Evolutionary conservation across 2,329 filamentous ascomycete genomes (phyloP), one percentile per base, ranked within the genome.

Genomic region (Fusarium sp.): DNA sequence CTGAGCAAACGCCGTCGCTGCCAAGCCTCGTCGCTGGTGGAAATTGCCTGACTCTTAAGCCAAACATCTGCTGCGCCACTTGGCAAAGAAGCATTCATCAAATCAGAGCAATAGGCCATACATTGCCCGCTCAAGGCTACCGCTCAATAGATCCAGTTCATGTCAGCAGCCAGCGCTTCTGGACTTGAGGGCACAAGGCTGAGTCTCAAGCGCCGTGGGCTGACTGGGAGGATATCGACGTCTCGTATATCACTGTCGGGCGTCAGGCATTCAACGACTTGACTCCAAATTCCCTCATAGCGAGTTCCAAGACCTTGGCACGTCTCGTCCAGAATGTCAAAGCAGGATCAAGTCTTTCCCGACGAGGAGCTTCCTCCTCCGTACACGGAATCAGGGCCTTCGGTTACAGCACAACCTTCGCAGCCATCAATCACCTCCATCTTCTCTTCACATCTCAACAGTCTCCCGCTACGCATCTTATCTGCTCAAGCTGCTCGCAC

Each of bases 391-490:
- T 56, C 73, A 40, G 72, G 63, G 3, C 52, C 68, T 23, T 68
- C 70, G 13, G 15, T 12, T 47, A 30, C 58, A 48, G 12, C 47
- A n/a, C 37, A 62, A 4, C 16, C 27, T 15, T 50, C 52, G 7
- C 7, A 64, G 15, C 60, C 65, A 23, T 51, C 66, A 39, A 44
- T 70, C 37, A 75, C 78, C 1, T 73, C 75, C 4, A 75, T 82
- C 54, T 77, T 82, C 16, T 65, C 78, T 1, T 64, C 78, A 2
- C 80, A 83, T 65, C 73, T 86, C 7, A 60, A 75, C 1, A 75
- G 60, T 1, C 78, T 86, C 0, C 79, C 83, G 1, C 61, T 66
- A 4, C 80, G 78, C 39, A 83, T 86, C 18, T 76, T 77, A 5
- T 73, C 74, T 7, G 78, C 75, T 3, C 79, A 81, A 37, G 69